These are phyloP conservation scores for Fraxinus velutina DNA, from an alignment of 305 asterid genomes.

Conservation along the genomic window DNA sequence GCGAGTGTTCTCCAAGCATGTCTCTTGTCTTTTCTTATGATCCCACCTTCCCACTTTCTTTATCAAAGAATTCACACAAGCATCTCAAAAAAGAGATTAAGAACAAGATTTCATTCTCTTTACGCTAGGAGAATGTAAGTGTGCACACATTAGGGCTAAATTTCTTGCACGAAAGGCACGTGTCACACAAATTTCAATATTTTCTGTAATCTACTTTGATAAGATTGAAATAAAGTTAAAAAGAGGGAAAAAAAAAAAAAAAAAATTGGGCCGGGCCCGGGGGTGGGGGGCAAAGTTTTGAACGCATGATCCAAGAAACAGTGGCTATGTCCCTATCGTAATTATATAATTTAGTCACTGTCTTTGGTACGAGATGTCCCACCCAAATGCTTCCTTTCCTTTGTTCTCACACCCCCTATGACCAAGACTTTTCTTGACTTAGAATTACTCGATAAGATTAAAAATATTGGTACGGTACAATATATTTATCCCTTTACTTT, in stretches of 20 bases:
- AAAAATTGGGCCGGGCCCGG: too few relatives aligned
- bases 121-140: not conserved
- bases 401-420: conserved; percentile 1
- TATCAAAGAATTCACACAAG: not conserved
- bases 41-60: conserved; percentile 10
- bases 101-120: not conserved
- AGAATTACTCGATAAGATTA: not conserved
- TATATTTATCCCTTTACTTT: not conserved
- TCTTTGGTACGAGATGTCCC: conserved; percentile 27
- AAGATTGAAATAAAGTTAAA: conserved; percentile 31
- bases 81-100: not conserved
- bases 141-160: conserved; percentile 7
- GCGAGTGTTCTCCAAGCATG: conserved; percentile 31
- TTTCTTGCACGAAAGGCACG: not conserved
- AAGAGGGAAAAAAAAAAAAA: not conserved
- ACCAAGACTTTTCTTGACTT: not conserved
- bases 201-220: not conserved
- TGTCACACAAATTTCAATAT: not conserved
- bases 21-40: conserved; percentile 25
- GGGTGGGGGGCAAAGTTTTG: conserved; percentile 30
- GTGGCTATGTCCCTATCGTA: conserved; percentile 48
- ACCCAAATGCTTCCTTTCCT: not conserved
- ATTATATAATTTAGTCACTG: conserved; percentile 22
- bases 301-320: conserved; percentile 86
- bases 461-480: not conserved